phyloP scores from a whole-genome alignment of 106 monocot species.

The Ottelia alismoides region DNA sequence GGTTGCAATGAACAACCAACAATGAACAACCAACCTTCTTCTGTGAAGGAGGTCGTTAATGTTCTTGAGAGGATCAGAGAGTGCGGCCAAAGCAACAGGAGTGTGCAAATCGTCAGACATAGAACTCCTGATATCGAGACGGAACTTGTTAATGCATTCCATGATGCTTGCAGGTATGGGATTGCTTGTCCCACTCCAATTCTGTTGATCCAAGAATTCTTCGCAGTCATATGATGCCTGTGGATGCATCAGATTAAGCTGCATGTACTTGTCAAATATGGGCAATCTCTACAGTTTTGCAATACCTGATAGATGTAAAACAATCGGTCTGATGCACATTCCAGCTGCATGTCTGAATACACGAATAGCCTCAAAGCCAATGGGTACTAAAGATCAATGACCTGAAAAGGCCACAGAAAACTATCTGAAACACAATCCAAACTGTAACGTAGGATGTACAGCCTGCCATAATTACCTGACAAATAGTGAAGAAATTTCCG shows the following conservation, averaged over 20 bases:
- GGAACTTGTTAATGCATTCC: conserved; percentile 48
- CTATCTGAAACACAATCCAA: background rate
- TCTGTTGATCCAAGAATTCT: conserved; percentile 30
- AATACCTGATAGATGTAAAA: conserved; percentile 93
- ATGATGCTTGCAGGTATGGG: conserved; percentile 24
- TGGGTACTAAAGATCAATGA: conserved; percentile 78
- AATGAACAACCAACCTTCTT: conserved; percentile 37
- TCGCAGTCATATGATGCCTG: conserved; percentile 80
- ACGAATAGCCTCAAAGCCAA: conserved; percentile 88
- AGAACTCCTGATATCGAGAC: conserved; percentile 36
- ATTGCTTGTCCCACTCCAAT: conserved; percentile 14
- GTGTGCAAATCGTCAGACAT: conserved; percentile 92
- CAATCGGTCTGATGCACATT: conserved; percentile 76
- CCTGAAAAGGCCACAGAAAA: conserved; percentile 43
- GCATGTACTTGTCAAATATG: background rate
- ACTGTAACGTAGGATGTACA: background rate
- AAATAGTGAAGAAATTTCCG: conserved; percentile 83
- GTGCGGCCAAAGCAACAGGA: conserved; percentile 63
- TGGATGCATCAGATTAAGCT: background rate
- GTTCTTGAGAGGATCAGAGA: conserved; percentile 86
- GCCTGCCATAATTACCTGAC: conserved; percentile 33
- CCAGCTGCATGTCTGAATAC: conserved; percentile 62
- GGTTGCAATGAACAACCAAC: no score
- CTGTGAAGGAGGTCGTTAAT: conserved; percentile 89
- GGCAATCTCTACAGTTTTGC: background rate